These are phyloP conservation scores for Posidonia australis DNA, from an alignment of 106 monocot species.

Conservation along the genomic window DNA sequence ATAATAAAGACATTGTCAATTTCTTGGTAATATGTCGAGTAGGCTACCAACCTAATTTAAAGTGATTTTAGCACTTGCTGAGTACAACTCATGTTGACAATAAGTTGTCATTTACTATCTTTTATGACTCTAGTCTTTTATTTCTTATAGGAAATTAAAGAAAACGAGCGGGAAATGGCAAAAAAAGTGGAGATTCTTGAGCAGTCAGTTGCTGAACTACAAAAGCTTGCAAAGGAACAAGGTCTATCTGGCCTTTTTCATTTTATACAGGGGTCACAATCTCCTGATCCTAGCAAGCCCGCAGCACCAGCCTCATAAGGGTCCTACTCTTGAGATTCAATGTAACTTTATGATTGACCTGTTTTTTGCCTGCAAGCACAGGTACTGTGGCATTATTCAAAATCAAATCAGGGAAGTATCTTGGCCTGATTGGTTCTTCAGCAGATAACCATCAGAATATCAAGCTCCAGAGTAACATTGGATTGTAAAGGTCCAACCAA, in stretches of 20 bases:
- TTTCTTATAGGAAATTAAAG: constrained; percentile 31
- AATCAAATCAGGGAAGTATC: no score
- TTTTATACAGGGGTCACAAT: constrained; percentile 15
- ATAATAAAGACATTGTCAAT: no score
- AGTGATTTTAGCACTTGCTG: background rate
- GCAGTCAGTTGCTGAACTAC: constrained; percentile 34
- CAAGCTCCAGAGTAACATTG: no score
- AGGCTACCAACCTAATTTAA: background rate
- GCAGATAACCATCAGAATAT: no score
- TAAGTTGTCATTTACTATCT: background rate
- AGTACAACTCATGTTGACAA: background rate
- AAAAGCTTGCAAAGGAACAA: constrained; percentile 15
- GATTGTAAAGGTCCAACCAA: no score
- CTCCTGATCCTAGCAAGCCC: constrained; percentile 6
- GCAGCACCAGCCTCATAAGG: background rate
- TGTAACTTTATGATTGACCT: background rate
- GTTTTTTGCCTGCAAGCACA: background rate
- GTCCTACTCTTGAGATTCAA: background rate
- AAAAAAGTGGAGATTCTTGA: constrained; percentile 32
- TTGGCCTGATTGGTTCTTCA: no score
- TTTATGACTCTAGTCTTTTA: background rate
- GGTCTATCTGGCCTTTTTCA: constrained; percentile 23
- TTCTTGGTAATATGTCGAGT: no score
- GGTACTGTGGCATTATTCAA: no score
- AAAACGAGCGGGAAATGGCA: constrained; percentile 31